Conservation (phyloP, 169 alveolate species). For the Cyclospora cayetanensis region DNA sequence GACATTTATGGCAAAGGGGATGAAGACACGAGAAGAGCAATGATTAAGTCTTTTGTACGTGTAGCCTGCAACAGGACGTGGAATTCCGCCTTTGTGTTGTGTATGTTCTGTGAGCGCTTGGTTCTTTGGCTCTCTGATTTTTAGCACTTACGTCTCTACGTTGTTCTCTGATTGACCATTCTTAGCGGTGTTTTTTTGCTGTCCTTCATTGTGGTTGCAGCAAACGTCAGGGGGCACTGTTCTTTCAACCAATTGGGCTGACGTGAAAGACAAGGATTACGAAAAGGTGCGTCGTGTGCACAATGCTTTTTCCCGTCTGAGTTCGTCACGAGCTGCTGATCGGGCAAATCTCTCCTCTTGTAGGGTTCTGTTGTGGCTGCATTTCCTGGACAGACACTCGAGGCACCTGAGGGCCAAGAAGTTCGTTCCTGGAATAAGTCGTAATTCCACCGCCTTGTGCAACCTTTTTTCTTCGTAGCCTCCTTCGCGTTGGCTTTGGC, state of each 20-base stretch:
- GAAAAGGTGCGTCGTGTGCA: conserved; percentile 82
- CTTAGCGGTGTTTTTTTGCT: neutral
- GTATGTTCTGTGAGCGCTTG: neutral
- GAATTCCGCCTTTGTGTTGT: neutral
- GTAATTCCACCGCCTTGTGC: neutral
- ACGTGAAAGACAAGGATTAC: conserved; percentile 89
- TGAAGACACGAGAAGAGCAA: conserved; percentile 92
- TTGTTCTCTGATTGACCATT: no score
- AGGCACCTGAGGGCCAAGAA: conserved; percentile 69
- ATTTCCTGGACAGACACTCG: conserved; percentile 20
- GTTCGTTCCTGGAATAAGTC: conserved; percentile 67
- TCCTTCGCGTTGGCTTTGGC: neutral
- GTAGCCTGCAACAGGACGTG: conserved; percentile 69
- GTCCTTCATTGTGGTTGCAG: conserved; percentile 78
- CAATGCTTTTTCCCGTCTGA: neutral
- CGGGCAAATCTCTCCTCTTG: neutral
- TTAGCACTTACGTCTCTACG: no score
- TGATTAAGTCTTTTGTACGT: conserved; percentile 90
- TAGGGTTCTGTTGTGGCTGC: neutral
- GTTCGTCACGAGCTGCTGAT: neutral
- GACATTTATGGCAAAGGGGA: conserved; percentile 89
- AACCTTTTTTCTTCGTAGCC: neutral
- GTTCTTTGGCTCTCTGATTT: no score
- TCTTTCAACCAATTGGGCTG: conserved; percentile 92
- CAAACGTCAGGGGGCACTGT: conserved; percentile 81